Percentiles rank a stretch among this genome's conserved stretches.
Evolutionary conservation across 2,329 filamentous ascomycete genomes (phyloP).

Genomic region (Zasmidium cellare): DNA sequence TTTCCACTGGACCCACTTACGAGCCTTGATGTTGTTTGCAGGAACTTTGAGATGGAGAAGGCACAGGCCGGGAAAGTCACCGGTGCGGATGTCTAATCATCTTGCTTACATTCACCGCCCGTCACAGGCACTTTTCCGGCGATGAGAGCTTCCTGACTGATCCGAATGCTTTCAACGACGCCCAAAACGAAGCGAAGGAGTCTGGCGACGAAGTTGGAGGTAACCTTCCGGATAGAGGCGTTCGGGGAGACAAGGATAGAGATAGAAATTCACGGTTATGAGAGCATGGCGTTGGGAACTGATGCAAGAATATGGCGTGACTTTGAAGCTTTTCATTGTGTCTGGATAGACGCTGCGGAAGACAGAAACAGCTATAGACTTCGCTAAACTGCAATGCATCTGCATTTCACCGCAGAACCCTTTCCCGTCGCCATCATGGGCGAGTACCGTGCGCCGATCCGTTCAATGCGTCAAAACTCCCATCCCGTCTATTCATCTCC

Average conservation of each 20-base stretch:
- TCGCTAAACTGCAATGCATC: constrained; percentile 8
- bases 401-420: constrained; percentile 10
- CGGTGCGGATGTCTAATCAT: constrained; percentile 9
- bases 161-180: constrained; percentile 40
- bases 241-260: constrained; percentile 8
- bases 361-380: constrained; percentile 13
- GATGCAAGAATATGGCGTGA: not conserved
- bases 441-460: constrained; percentile 11
- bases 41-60: constrained; percentile 36
- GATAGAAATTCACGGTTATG: constrained; percentile 20
- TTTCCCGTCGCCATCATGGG: constrained; percentile 9
- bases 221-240: not conserved
- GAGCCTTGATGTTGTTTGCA: constrained; percentile 20
- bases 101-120: constrained; percentile 17
- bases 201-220: constrained; percentile 5
- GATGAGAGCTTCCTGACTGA: constrained; percentile 56
- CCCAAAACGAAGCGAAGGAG: constrained; percentile 21
- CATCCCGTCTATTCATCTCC: constrained; percentile 5
- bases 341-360: constrained; percentile 14
- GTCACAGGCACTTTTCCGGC: constrained; percentile 53
- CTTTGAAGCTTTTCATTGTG: constrained; percentile 16
- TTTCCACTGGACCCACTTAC: constrained; percentile 27
- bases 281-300: constrained; percentile 5
- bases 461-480: constrained; percentile 14
- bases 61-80: constrained; percentile 17